A percentile compares a stretch with the other conserved stretches of the same genome.
Evolutionary conservation across 83 land plant genomes (phyloP).

Genomic region (Picea mariana): DNA sequence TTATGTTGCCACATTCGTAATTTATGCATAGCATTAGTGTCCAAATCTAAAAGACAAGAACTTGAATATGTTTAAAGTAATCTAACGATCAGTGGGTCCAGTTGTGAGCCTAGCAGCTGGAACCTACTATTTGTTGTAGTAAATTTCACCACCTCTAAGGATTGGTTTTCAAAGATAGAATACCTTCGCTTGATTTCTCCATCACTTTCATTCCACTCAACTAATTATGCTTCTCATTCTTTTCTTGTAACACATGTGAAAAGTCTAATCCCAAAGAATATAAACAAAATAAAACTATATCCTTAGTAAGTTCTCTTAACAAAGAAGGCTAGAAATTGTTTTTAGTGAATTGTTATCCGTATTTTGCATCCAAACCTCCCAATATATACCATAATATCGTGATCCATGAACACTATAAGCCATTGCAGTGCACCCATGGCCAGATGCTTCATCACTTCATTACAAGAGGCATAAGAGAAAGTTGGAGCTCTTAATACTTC

Average conservation of each 20-base stretch:
- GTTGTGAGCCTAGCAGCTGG: too few relatives aligned
- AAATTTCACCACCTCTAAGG: slow-evolving; percentile 76
- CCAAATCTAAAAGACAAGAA: slow-evolving; percentile 30
- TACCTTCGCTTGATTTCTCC: slow-evolving; percentile 83
- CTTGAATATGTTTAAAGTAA: slow-evolving; percentile 38
- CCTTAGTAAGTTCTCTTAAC: too few relatives aligned
- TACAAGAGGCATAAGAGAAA: too few relatives aligned
- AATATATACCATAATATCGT: slow-evolving; percentile 34
- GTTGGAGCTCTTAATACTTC: too few relatives aligned
- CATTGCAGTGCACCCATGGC: slow-evolving; percentile 86
- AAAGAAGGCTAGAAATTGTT: too few relatives aligned
- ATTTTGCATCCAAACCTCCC: too few relatives aligned
- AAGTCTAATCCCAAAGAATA: slow-evolving; percentile 33
- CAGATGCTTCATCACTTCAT: slow-evolving; percentile 27
- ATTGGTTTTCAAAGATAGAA: slow-evolving; percentile 73
- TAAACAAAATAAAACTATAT: too few relatives aligned
- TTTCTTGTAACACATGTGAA: slow-evolving; percentile 93
- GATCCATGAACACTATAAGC: slow-evolving; percentile 94
- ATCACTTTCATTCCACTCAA: slow-evolving; percentile 96
- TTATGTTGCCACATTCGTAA: slow-evolving; percentile 43
- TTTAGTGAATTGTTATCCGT: too few relatives aligned
- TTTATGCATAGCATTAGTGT: slow-evolving; percentile 37
- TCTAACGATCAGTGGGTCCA: slow-evolving; percentile 25
- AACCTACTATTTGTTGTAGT: slow-evolving; percentile 77
- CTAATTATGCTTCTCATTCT: slow-evolving; percentile 82